Conservation (phyloP, 2,329 filamentous ascomycete species). For the Aspergillus sp. region DNA sequence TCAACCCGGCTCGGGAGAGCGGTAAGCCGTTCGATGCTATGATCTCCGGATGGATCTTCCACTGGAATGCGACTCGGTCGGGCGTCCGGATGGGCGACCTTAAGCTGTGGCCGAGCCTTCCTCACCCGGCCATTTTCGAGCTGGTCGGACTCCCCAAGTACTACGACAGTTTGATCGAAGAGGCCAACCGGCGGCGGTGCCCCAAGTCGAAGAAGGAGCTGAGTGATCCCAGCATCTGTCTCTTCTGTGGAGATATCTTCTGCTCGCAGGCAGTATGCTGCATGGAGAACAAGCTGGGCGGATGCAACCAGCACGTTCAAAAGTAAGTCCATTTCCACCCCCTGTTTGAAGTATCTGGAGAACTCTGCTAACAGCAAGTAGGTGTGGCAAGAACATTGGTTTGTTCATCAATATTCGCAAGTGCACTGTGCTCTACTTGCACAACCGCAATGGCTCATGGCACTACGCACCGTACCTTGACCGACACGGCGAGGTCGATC, state of each 20-base stretch:
- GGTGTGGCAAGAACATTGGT: constrained; percentile 87
- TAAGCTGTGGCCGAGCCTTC: constrained; percentile 52
- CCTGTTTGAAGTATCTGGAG: not conserved
- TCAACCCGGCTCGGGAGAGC: constrained; percentile 45
- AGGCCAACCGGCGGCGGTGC: constrained; percentile 79
- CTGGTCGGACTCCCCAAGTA: constrained; percentile 88
- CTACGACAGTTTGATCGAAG: constrained; percentile 89
- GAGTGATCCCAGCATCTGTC: constrained; percentile 84
- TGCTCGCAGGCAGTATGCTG: constrained; percentile 95
- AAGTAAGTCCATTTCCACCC: constrained; percentile 60
- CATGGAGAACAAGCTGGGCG: constrained; percentile 69
- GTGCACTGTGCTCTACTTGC: constrained; percentile 86
- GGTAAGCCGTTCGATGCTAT: constrained; percentile 51
- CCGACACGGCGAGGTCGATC: constrained; percentile 91
- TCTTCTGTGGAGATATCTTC: constrained; percentile 96
- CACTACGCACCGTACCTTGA: constrained; percentile 90
- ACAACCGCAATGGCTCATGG: constrained; percentile 79
- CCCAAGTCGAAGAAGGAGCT: constrained; percentile 90
- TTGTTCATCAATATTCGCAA: constrained; percentile 96
- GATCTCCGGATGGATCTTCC: constrained; percentile 70
- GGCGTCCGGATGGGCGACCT: constrained; percentile 35
- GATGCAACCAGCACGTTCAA: constrained; percentile 85
- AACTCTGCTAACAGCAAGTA: constrained; percentile 41
- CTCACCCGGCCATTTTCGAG: constrained; percentile 91
- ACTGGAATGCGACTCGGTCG: constrained; percentile 40